Percentiles rank a stretch among this genome's conserved stretches.
Conservation (phyloP, 139 green algal genomes). For the Closterium sp. region DNA sequence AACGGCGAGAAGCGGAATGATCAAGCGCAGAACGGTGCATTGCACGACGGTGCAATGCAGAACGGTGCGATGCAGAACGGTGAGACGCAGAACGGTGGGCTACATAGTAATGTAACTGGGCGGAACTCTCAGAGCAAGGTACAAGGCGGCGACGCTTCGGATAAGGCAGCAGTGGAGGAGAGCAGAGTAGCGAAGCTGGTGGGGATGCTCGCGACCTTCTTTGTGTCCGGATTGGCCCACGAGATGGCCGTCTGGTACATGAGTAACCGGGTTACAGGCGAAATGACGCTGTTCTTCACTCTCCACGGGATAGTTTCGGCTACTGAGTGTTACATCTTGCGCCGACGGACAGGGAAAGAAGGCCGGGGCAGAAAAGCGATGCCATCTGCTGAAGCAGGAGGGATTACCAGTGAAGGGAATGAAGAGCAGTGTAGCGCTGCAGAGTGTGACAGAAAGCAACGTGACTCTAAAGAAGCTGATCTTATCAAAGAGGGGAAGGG, state of each 20-base stretch:
- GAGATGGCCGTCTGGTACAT: constrained; percentile 40
- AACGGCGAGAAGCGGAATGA: too few relatives aligned
- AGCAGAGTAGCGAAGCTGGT: background rate
- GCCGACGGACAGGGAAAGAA: background rate
- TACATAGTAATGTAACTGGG: background rate
- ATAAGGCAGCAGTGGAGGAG: background rate
- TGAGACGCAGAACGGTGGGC: background rate
- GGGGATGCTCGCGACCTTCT: constrained; percentile 21
- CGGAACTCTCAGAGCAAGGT: background rate
- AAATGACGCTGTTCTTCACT: constrained; percentile 42
- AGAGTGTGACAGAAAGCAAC: too few relatives aligned
- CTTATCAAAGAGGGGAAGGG: too few relatives aligned
- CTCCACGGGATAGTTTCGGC: constrained; percentile 20
- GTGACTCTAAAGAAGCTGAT: background rate
- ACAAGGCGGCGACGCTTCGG: background rate
- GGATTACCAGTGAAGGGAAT: too few relatives aligned
- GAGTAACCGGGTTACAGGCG: constrained; percentile 25
- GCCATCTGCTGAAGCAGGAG: background rate
- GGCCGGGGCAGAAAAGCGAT: background rate
- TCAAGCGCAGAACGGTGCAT: background rate
- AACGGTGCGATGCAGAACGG: background rate
- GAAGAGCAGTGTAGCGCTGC: too few relatives aligned
- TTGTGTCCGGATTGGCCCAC: constrained; percentile 43
- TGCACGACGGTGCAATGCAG: background rate
- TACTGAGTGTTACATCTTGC: background rate